Conservation (phyloP, 2,329 filamentous ascomycete genomes). For the Dothistroma pini region DNA sequence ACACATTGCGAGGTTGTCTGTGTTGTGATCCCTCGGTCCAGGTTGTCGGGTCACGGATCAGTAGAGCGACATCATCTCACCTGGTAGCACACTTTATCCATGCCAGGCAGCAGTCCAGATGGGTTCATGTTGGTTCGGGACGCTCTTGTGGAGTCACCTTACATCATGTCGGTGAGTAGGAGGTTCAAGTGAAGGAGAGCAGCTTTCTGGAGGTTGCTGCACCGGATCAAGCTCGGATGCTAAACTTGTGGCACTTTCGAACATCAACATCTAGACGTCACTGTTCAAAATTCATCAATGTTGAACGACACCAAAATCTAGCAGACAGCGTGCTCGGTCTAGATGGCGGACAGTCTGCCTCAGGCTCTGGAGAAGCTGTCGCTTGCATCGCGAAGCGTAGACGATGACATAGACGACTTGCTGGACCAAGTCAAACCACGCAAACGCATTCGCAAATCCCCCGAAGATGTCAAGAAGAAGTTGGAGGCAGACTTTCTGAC, state of each 20-base stretch:
- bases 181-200: background rate
- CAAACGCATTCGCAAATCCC: constrained; percentile 53
- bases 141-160: background rate
- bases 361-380: constrained; percentile 52
- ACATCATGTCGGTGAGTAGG: background rate
- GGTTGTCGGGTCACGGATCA: background rate
- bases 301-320: background rate
- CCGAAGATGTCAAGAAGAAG: constrained; percentile 62
- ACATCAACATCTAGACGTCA: background rate
- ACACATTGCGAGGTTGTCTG: background rate
- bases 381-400: constrained; percentile 34
- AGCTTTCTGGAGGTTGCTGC: background rate
- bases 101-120: background rate
- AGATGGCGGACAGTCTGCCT: constrained; percentile 37
- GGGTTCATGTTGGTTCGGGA: background rate
- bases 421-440: constrained; percentile 52
- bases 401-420: constrained; percentile 54
- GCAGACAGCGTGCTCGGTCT: background rate
- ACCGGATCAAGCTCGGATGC: background rate
- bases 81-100: background rate
- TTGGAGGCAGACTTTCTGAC: constrained; percentile 75
- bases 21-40: background rate
- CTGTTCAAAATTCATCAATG: background rate
- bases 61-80: background rate
- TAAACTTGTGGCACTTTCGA: background rate